Evolutionary conservation across 2,329 filamentous ascomycete genomes (phyloP).

Genomic region (Paecilomyces niveus): DNA sequence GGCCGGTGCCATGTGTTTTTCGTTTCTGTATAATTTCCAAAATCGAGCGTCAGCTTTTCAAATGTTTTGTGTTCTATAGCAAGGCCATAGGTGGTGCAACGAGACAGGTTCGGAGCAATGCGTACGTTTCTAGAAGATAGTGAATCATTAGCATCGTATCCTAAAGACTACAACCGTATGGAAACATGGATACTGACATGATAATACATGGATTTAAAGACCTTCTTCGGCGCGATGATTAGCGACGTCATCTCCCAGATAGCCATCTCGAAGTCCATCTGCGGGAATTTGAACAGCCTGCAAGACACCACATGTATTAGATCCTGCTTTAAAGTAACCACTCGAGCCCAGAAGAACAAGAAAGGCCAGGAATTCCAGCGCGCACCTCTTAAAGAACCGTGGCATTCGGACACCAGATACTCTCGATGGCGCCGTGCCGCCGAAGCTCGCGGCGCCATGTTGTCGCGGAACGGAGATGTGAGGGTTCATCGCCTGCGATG

Average conservation of each 20-base stretch:
- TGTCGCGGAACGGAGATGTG: constrained; percentile 54
- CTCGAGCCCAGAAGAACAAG: neutral
- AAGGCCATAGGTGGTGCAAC: constrained; percentile 4
- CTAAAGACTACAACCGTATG: constrained; percentile 5
- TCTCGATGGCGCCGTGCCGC: constrained; percentile 42
- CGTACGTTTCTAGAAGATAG: constrained; percentile 32
- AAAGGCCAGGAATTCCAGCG: neutral
- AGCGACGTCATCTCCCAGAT: constrained; percentile 66
- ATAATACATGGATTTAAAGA: constrained; percentile 65
- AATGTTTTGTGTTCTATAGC: neutral
- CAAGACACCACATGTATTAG: constrained; percentile 4
- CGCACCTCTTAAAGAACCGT: constrained; percentile 57
- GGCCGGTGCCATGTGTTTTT: constrained; percentile 65
- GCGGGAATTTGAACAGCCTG: constrained; percentile 62
- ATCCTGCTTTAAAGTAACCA: neutral
- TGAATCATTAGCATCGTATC: constrained; percentile 6
- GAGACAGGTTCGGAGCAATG: constrained; percentile 3
- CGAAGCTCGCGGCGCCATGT: constrained; percentile 49
- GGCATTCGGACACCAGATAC: constrained; percentile 53
- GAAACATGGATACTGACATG: constrained; percentile 45
- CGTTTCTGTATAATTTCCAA: constrained; percentile 44
- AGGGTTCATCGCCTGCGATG: constrained; percentile 45
- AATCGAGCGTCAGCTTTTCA: neutral
- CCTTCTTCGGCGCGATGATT: constrained; percentile 62
- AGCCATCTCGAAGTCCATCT: constrained; percentile 69